Evolutionary conservation across 1,139 yeast genomes (phyloP), one percentile per base, ranked within the genome.

Genomic region (Suhomyces maxii): DNA sequence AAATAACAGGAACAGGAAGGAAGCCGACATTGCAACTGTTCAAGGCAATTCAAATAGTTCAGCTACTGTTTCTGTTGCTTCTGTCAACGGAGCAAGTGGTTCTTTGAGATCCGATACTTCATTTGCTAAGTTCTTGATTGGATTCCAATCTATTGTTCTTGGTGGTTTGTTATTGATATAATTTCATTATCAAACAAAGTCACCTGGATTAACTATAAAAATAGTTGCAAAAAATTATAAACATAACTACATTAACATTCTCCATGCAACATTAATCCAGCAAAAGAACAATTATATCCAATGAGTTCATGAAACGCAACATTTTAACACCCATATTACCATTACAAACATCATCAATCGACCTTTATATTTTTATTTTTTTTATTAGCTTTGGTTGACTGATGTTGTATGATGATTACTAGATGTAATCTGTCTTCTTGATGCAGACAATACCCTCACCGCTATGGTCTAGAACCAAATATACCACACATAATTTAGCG

Each of bases 101-200:
- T 36, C 45, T 11, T 34, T 40, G 13, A 34, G 40, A 23, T 35
- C 43, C 26, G 53, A 52, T 44, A 45, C 49, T 23, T 48, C 57
- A 9, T 36, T 57, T 12, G 46, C 57, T 35, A 55, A 55, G 40
- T 52, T 51, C 10, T 50, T 58, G 39, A 45, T 59, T 37, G 48
- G 51, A 45, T 46, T 56, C 28, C 64, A 60, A 44, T 46, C 64
- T 8, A 44, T 58, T 23, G 39, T 59, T 7, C 54, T 62, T 48
- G 65, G 65, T 33, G 65, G 65, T 26, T 58, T 55, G 28, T 54
- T 60, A 45, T 39, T 56, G 40, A 39, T 51, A 34, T 44, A 44
- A 31, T n/a, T 36, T 14, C 30, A 18, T 18, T 18, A 18, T 18
- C 23, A 18, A 18, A 18, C 3, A 18, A 18, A 18, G 3, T 18